Evolutionary conservation across 352 stramenopile genomes (phyloP).

Genomic region (Pythium volutum): DNA sequence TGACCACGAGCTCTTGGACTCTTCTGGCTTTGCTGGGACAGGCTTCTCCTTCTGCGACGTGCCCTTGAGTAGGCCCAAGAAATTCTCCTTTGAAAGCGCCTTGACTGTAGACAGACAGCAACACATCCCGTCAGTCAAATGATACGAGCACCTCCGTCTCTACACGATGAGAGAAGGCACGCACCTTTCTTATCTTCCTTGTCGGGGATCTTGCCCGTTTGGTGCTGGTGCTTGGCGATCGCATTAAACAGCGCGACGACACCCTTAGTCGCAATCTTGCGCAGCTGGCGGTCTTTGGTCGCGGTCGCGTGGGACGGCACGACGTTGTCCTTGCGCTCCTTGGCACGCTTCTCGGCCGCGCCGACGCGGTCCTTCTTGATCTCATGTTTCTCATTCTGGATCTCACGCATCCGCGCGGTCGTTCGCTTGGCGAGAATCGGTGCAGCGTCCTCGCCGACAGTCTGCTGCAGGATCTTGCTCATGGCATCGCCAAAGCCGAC

Average conservation of each 20-base stretch:
- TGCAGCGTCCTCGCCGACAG: constrained; percentile 57
- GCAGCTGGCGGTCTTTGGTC: constrained; percentile 61
- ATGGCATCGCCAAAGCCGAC: constrained; percentile 85
- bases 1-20: constrained; percentile 65
- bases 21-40: constrained; percentile 24
- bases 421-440: constrained; percentile 84
- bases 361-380: constrained; percentile 62
- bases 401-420: constrained; percentile 80
- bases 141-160: background rate
- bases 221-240: constrained; percentile 84
- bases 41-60: constrained; percentile 29
- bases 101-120: constrained; percentile 41
- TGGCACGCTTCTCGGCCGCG: constrained; percentile 67
- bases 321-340: constrained; percentile 78
- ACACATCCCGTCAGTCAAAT: background rate
- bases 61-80: constrained; percentile 73
- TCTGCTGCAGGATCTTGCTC: constrained; percentile 84
- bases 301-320: constrained; percentile 57
- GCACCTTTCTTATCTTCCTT: constrained; percentile 72
- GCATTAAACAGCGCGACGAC: constrained; percentile 85
- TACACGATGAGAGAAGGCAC: background rate
- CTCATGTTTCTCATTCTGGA: constrained; percentile 70
- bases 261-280: constrained; percentile 83
- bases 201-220: constrained; percentile 48
- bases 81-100: constrained; percentile 83